phyloP scores from a whole-genome alignment of 2,329 filamentous ascomycete species.

The Fusarium solani-melongenae region DNA sequence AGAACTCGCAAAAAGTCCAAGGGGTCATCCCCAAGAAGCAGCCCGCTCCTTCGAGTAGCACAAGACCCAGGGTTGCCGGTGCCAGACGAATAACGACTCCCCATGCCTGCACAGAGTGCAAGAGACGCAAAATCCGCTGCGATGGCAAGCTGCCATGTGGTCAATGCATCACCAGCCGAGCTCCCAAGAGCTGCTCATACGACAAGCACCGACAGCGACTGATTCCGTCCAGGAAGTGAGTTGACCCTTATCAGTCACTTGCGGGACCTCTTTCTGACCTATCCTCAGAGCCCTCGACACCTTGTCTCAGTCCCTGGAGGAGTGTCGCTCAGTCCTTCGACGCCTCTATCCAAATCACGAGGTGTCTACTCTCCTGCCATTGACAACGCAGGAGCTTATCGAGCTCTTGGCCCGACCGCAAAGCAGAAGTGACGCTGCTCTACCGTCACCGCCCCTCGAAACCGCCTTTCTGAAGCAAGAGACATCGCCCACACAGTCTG shows the following conservation, averaged over 20 bases:
- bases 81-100: conserved; percentile 65
- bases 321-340: conserved; percentile 58
- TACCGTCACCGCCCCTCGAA: conserved; percentile 66
- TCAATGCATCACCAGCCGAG: conserved; percentile 84
- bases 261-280: conserved; percentile 14
- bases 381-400: conserved; percentile 70
- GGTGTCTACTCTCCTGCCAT: conserved; percentile 60
- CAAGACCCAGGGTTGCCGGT: conserved; percentile 53
- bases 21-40: conserved; percentile 64
- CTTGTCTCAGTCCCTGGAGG: conserved; percentile 72
- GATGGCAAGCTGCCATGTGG: conserved; percentile 85
- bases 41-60: conserved; percentile 48
- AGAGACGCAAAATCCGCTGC: conserved; percentile 85
- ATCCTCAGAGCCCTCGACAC: conserved; percentile 67
- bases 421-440: conserved; percentile 54
- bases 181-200: conserved; percentile 82
- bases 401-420: conserved; percentile 63
- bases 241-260: conserved; percentile 22
- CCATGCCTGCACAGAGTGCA: conserved; percentile 80
- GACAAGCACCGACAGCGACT: conserved; percentile 82
- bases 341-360: conserved; percentile 70
- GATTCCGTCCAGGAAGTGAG: conserved; percentile 81
- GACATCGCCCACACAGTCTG: conserved; percentile 50
- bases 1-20: conserved; percentile 54
- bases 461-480: conserved; percentile 60